Conservation (phyloP, 2,329 filamentous ascomycete species). For the Penicillium sp. region DNA sequence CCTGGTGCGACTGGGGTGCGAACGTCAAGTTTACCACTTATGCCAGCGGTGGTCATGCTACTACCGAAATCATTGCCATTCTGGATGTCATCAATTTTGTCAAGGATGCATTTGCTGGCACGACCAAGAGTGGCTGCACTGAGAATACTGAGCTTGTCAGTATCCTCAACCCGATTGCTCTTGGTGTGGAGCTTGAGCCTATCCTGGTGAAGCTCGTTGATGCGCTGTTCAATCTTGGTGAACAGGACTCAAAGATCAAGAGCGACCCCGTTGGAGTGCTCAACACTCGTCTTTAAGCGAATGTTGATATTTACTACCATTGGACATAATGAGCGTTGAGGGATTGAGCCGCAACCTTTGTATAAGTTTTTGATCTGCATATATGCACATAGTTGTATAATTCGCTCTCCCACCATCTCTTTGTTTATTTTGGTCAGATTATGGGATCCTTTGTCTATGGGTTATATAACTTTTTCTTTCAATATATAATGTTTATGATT, state of each 20-base stretch:
- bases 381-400: neutral
- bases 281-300: neutral
- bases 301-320: neutral
- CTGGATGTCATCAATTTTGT: conserved; percentile 19
- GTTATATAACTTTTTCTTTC: neutral
- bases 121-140: conserved; percentile 16
- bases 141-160: conserved; percentile 15
- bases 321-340: neutral
- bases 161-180: conserved; percentile 18
- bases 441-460: neutral
- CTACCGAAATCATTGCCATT: conserved; percentile 19
- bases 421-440: neutral
- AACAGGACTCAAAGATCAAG: conserved; percentile 15
- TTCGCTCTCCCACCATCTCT: neutral
- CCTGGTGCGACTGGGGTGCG: conserved; percentile 20
- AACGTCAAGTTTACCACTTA: conserved; percentile 22
- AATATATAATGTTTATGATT: neutral
- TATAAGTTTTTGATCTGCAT: neutral
- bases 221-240: conserved; percentile 12
- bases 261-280: conserved; percentile 11
- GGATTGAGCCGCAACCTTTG: neutral
- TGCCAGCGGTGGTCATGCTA: conserved; percentile 19
- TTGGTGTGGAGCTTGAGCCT: conserved; percentile 20
- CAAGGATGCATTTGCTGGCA: conserved; percentile 20
- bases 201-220: conserved; percentile 18